A percentile compares a stretch with the other conserved stretches of the same genome.
These are phyloP conservation scores for Suillus subaureus DNA, from an alignment of 768 basidiomycete species.

Conservation along the genomic window DNA sequence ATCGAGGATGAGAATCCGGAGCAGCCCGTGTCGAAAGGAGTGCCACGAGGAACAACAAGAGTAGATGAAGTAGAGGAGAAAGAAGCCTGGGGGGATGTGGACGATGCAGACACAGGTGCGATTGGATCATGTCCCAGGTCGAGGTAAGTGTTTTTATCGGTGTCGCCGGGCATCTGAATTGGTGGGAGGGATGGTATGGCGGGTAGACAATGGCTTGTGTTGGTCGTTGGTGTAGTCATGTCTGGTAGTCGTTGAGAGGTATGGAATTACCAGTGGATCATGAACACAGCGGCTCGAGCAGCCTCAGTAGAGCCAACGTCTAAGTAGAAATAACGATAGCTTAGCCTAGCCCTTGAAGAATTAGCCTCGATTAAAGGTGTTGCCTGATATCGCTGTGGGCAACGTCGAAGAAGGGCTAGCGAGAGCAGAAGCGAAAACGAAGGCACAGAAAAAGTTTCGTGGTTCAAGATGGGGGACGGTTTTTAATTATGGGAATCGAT, in stretches of 20 bases:
- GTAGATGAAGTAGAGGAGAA: slow-evolving; percentile 48
- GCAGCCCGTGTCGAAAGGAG: slow-evolving; percentile 2
- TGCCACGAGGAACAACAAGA: slow-evolving; percentile 22
- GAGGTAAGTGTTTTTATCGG: slow-evolving; percentile 17
- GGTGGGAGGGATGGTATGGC: slow-evolving; percentile 47
- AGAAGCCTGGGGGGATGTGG: slow-evolving; percentile 41
- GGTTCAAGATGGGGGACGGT: slow-evolving; percentile 13
- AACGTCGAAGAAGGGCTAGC: neutral
- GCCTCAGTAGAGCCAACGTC: neutral
- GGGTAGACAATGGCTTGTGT: slow-evolving; percentile 30
- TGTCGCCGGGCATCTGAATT: slow-evolving; percentile 42
- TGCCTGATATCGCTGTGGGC: slow-evolving; percentile 6
- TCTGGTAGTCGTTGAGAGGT: slow-evolving; percentile 10
- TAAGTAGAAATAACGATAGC: slow-evolving; percentile 4
- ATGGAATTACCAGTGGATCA: neutral
- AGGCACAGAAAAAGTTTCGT: slow-evolving; percentile 1
- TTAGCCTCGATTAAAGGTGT: neutral
- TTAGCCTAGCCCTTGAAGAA: slow-evolving; percentile 6
- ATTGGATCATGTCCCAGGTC: slow-evolving; percentile 16
- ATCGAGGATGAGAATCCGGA: slow-evolving; percentile 11
- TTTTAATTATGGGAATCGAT: slow-evolving; percentile 25
- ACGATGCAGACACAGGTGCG: slow-evolving; percentile 28
- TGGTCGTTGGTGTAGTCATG: slow-evolving; percentile 23
- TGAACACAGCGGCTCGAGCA: slow-evolving; percentile 5
- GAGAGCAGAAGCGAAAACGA: slow-evolving; percentile 12